Percentiles rank a stretch among this genome's conserved stretches.
These are phyloP conservation scores for Backusella tuberculispora DNA, from an alignment of 192 early-diverging fungal species.

Conservation along the genomic window DNA sequence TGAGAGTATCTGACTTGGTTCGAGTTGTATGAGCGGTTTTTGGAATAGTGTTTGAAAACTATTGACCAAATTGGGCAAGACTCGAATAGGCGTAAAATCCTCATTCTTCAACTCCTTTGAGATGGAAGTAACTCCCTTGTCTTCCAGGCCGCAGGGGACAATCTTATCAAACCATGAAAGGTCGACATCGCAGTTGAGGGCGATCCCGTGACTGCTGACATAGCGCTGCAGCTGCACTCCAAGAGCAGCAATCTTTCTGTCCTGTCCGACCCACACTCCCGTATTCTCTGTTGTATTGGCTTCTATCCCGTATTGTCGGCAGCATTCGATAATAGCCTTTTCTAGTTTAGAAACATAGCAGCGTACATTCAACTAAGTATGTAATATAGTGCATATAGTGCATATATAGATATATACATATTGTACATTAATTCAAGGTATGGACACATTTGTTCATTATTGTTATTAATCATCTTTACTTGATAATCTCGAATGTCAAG, in stretches of 20 bases:
- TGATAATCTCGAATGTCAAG: conserved; percentile 73
- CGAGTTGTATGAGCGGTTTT: conserved; percentile 16
- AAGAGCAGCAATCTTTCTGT: conserved; percentile 91
- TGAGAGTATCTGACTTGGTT: background rate
- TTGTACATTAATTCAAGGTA: background rate
- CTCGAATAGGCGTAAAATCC: conserved; percentile 44
- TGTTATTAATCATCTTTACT: conserved; percentile 44
- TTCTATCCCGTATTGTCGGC: conserved; percentile 63
- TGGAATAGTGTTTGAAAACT: conserved; percentile 29
- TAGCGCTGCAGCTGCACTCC: conserved; percentile 88
- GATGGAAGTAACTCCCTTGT: conserved; percentile 80
- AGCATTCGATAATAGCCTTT: conserved; percentile 74
- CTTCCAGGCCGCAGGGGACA: conserved; percentile 85
- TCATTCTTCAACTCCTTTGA: conserved; percentile 44
- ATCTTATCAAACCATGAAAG: conserved; percentile 89
- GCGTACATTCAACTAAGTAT: conserved; percentile 60
- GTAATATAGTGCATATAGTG: background rate
- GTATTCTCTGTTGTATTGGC: conserved; percentile 76
- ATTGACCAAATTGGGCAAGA: conserved; percentile 52
- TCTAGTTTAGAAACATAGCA: conserved; percentile 85
- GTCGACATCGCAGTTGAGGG: conserved; percentile 92
- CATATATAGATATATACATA: background rate
- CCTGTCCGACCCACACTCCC: conserved; percentile 88
- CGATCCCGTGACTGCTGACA: conserved; percentile 92
- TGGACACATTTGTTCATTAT: background rate